Evolutionary conservation across 1,284 basidiomycete genomes (phyloP), one percentile per base, ranked within the genome.

Genomic region (Ceratobasidium sp.): DNA sequence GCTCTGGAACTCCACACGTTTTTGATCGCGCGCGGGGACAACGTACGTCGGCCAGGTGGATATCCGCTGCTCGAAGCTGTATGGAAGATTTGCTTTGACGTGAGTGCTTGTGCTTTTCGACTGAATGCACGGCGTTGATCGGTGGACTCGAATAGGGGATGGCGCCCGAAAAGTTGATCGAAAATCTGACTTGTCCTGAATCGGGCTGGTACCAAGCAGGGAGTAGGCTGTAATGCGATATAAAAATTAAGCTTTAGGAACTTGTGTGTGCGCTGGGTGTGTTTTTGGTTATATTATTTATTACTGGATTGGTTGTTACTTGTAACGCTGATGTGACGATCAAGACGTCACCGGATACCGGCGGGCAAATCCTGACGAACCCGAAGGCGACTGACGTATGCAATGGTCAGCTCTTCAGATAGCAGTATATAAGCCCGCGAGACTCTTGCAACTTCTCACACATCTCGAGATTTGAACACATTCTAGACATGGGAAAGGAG

Each of bases 21-120:
- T 80, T 79, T 88, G 48, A 78, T 80, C 65, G 83, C 84, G 1
- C 78, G 84, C 30, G 81, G 80, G 28, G 72, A 69, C 28, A 69
- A 46, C 21, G 58, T 61, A 59, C 78, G 79, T 76, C 76, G 81
- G 65, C 77, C 74, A 10, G 62, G 64, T 1, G 71, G 59, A 32
- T 88, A 86, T 79, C 86, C 87, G 18, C 79, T 88, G 32, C 87
- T 88, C 78, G 81, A 82, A 74, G 83, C 83, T 72, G 85, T 86
- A 39, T 83, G 81, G 79, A 77, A 80, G 74, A 83, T 84, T 72
- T 77, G 82, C 5, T 83, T 81, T 76, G 76, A 83, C 78, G 81
- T 74, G 41, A 52, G 72, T 62, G 3, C n/a, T 32, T 12, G 64
- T 43, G 28, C 30, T 9, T 36, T 21, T 28, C 3, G 3, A 41